These are phyloP conservation scores for Mycena polygramma DNA, from an alignment of 768 basidiomycete species.

Conservation along the genomic window DNA sequence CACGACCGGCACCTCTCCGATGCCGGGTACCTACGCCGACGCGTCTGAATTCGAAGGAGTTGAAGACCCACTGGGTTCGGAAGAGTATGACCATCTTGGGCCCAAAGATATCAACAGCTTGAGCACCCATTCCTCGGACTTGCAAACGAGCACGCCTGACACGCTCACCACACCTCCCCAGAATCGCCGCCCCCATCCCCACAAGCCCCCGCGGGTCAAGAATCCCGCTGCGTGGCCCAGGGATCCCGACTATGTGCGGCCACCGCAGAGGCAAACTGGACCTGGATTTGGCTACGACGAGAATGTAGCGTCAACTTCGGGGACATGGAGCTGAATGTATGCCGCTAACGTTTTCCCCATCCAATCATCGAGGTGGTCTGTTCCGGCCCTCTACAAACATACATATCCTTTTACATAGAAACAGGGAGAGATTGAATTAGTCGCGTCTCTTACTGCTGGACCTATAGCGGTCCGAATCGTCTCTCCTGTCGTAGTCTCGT, in stretches of 20 bases:
- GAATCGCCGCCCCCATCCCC: constrained; percentile 11
- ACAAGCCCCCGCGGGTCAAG: constrained; percentile 11
- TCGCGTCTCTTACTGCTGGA: constrained; percentile 44
- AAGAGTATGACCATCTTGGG: constrained; percentile 1
- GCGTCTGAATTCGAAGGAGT: not conserved
- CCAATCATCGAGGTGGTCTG: not conserved
- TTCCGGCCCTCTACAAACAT: constrained; percentile 7
- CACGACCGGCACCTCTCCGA: not conserved
- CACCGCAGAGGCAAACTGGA: not conserved
- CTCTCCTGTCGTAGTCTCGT: constrained; percentile 47
- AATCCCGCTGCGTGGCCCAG: constrained; percentile 12
- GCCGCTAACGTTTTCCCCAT: not conserved
- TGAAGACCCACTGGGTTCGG: not conserved
- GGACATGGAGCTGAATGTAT: constrained; percentile 3
- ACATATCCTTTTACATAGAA: constrained; percentile 1
- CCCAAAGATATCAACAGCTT: not conserved
- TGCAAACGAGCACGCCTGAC: constrained; percentile 30
- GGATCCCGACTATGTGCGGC: constrained; percentile 7
- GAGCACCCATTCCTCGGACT: constrained; percentile 26
- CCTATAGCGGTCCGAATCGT: constrained; percentile 48
- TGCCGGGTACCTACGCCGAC: constrained; percentile 27
- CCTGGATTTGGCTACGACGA: constrained; percentile 23
- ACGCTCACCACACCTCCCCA: constrained; percentile 37
- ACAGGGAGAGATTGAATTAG: constrained; percentile 14
- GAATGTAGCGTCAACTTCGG: constrained; percentile 14